phyloP scores from a whole-genome alignment of 2,329 filamentous ascomycete species.

The Neophaeococcomyces mojaviensis region DNA sequence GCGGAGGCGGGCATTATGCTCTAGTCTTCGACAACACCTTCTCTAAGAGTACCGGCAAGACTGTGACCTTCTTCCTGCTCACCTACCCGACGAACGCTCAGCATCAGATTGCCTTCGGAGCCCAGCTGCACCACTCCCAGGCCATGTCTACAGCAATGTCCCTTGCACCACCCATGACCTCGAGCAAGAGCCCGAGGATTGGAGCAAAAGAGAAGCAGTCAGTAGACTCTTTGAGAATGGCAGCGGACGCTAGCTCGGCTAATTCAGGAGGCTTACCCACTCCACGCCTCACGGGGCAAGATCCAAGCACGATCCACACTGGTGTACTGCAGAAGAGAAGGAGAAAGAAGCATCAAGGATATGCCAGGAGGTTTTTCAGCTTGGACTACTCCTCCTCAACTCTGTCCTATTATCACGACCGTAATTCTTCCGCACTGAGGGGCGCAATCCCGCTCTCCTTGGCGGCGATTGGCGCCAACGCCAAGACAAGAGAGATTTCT shows the following conservation, averaged over 20 bases:
- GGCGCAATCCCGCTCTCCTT: slow-evolving; percentile 88
- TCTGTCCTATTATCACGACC: slow-evolving; percentile 91
- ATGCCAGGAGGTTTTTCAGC: slow-evolving; percentile 89
- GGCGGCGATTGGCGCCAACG: slow-evolving; percentile 83
- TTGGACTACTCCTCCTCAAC: slow-evolving; percentile 91
- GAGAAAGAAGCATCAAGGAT: slow-evolving; percentile 88
- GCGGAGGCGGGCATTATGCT: slow-evolving; percentile 86
- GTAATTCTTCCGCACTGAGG: slow-evolving; percentile 82
- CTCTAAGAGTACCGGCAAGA: slow-evolving; percentile 90
- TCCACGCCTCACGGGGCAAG: slow-evolving; percentile 11
- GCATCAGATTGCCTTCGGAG: slow-evolving; percentile 35
- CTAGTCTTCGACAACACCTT: slow-evolving; percentile 98
- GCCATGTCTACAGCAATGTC: slow-evolving; percentile 40
- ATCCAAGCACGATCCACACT: slow-evolving; percentile 59
- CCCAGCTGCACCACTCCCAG: slow-evolving; percentile 46
- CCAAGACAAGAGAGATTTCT: slow-evolving; percentile 80
- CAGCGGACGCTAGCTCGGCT: slow-evolving; percentile 16
- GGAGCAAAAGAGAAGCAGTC: slow-evolving; percentile 39
- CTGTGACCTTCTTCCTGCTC: slow-evolving; percentile 85
- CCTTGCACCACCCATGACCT: slow-evolving; percentile 9
- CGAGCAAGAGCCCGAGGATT: slow-evolving; percentile 32
- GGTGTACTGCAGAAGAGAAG: slow-evolving; percentile 82
- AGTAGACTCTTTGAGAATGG: slow-evolving; percentile 42
- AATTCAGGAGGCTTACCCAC: slow-evolving; percentile 7
- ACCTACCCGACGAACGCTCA: slow-evolving; percentile 74